A percentile compares a stretch with the other conserved stretches of the same genome.
phyloP scores from a whole-genome alignment of 345 rosid species.

The Iberis pinnata region DNA sequence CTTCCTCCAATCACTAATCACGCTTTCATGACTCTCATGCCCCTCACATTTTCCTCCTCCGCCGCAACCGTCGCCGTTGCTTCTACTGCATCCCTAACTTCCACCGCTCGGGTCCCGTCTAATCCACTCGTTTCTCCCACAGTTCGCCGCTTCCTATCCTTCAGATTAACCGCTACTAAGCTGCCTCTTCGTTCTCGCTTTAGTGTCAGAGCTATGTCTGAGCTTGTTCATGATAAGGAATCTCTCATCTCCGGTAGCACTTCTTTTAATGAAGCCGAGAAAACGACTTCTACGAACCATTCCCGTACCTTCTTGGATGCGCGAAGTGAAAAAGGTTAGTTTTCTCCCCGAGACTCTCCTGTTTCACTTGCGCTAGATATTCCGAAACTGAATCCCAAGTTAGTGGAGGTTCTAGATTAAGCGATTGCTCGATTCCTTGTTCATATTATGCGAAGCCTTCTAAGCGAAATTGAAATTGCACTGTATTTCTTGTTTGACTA shows the following conservation, averaged over 20 bases:
- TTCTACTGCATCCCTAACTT: constrained; percentile 27
- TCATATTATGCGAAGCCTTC: neutral
- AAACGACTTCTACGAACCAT: constrained; percentile 20
- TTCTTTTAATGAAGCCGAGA: neutral
- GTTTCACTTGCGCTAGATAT: neutral
- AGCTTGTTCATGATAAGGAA: constrained; percentile 56
- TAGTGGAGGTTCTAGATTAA: too few species aligned
- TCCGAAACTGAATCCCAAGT: neutral
- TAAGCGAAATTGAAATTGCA: too few species aligned
- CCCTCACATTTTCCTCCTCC: constrained; percentile 40
- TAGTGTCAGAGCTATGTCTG: constrained; percentile 51
- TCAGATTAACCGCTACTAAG: constrained; percentile 30
- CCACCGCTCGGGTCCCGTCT: constrained; percentile 33
- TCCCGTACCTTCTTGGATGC: constrained; percentile 69
- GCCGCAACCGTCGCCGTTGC: constrained; percentile 34
- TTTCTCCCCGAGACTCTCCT: neutral
- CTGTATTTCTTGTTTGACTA: too few species aligned
- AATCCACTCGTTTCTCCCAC: constrained; percentile 25
- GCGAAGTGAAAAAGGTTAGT: constrained; percentile 59
- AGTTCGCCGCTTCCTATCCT: constrained; percentile 18
- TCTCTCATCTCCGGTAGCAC: constrained; percentile 32
- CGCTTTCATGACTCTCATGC: constrained; percentile 36
- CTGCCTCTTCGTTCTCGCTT: constrained; percentile 29
- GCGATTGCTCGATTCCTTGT: neutral
- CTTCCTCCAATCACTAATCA: constrained; percentile 23